These are phyloP conservation scores for Acephala macrosclerotiorum DNA, from an alignment of 2,329 filamentous ascomycete genomes.

Conservation along the genomic window DNA sequence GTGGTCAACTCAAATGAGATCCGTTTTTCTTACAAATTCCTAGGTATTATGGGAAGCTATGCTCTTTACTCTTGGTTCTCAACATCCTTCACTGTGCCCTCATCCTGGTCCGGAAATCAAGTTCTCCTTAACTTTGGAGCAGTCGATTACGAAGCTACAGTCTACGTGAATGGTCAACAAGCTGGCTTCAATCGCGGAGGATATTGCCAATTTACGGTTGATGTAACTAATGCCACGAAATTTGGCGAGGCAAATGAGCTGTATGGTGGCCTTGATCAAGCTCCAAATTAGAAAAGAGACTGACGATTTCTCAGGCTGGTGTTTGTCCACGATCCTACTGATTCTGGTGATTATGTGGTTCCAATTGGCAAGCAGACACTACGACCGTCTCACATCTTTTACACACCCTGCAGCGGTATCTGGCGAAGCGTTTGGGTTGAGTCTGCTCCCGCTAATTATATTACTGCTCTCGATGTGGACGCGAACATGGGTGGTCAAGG, in stretches of 20 bases:
- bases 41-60: conserved; percentile 49
- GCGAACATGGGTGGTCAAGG: conserved; percentile 63
- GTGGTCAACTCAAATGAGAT: background rate
- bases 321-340: conserved; percentile 73
- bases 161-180: conserved; percentile 64
- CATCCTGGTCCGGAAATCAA: conserved; percentile 41
- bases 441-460: conserved; percentile 62
- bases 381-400: conserved; percentile 63
- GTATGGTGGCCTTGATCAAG: conserved; percentile 46
- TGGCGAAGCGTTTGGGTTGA: conserved; percentile 80
- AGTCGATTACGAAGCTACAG: conserved; percentile 58
- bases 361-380: conserved; percentile 72
- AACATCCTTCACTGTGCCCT: conserved; percentile 55
- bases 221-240: conserved; percentile 55
- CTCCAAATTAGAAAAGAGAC: background rate
- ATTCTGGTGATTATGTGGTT: conserved; percentile 60
- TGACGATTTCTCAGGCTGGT: conserved; percentile 55
- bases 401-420: conserved; percentile 75
- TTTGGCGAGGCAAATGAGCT: conserved; percentile 59
- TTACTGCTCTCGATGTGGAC: conserved; percentile 49
- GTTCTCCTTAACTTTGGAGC: conserved; percentile 57
- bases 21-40: background rate
- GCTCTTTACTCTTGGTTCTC: conserved; percentile 55
- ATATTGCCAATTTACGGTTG: conserved; percentile 67
- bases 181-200: conserved; percentile 64